Percentiles rank a stretch among this genome's conserved stretches.
Evolutionary conservation across 768 basidiomycete genomes (phyloP).

Genomic region (Tremella fuciformis): DNA sequence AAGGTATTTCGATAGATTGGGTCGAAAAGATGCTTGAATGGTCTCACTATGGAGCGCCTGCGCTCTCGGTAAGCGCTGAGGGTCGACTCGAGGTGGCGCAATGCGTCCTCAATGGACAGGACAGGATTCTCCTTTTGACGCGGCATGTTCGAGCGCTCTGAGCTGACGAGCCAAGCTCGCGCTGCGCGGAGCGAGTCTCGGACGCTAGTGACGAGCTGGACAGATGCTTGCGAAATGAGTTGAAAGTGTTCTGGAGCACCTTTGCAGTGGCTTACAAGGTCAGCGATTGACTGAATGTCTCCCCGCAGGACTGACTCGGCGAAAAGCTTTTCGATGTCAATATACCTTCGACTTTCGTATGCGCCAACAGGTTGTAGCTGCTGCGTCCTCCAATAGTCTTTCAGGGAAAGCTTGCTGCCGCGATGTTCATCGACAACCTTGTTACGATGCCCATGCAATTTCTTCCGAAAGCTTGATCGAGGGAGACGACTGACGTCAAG

Average conservation of each 20-base stretch:
- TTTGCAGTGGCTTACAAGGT: constrained; percentile 32
- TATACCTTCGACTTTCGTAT: constrained; percentile 47
- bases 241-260: constrained; percentile 41
- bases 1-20: constrained; percentile 27
- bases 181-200: constrained; percentile 20
- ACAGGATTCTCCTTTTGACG: background rate
- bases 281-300: background rate
- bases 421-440: constrained; percentile 12
- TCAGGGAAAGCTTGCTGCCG: constrained; percentile 38
- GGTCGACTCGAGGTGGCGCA: constrained; percentile 22
- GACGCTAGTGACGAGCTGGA: constrained; percentile 32
- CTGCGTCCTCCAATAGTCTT: constrained; percentile 40
- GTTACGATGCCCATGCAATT: constrained; percentile 10
- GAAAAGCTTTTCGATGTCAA: constrained; percentile 43
- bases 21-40: constrained; percentile 46
- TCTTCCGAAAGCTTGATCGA: no score
- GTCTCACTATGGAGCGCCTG: constrained; percentile 33
- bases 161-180: constrained; percentile 25
- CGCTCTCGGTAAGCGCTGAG: constrained; percentile 26
- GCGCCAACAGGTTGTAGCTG: constrained; percentile 46
- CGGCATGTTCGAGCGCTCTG: no score
- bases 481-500: no score
- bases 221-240: constrained; percentile 28
- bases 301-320: constrained; percentile 24
- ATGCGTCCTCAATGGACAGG: constrained; percentile 11